A percentile compares a stretch with the other conserved stretches of the same genome.
These are phyloP conservation scores for Erythrophleum ivorense DNA, from an alignment of 331 rosid genomes.

Conservation along the genomic window DNA sequence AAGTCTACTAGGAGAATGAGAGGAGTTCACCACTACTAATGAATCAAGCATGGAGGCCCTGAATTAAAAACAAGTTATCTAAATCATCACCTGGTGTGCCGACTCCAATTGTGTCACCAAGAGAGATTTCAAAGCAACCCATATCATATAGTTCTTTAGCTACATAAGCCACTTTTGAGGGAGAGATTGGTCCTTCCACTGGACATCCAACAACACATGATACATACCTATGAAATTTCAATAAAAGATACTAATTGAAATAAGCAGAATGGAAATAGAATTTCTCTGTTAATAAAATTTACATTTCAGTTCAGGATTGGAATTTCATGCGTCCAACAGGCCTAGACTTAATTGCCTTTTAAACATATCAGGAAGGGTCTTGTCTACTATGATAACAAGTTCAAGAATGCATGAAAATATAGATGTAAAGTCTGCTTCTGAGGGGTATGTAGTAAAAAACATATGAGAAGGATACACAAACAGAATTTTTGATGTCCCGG, in stretches of 20 bases:
- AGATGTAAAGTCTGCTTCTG: not conserved
- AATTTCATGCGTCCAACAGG: conserved; percentile 19
- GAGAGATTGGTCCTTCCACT: conserved; percentile 76
- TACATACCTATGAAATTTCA: conserved; percentile 69
- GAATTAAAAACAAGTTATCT: not conserved
- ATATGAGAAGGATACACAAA: not conserved
- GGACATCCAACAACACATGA: conserved; percentile 94
- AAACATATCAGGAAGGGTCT: conserved; percentile 19
- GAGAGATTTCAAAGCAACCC: conserved; percentile 97
- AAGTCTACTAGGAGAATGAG: not conserved
- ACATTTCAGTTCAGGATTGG: not conserved
- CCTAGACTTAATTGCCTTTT: conserved; percentile 22
- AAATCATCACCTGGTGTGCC: conserved; percentile 77
- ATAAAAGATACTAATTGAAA: conserved; percentile 34
- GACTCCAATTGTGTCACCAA: conserved; percentile 90
- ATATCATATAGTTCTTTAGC: conserved; percentile 83
- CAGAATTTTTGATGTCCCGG: conserved; percentile 8
- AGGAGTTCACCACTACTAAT: conserved; percentile 4
- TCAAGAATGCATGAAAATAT: not conserved
- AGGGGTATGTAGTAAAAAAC: not conserved
- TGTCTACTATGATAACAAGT: not conserved
- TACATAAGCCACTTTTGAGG: conserved; percentile 81
- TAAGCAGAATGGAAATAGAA: conserved; percentile 33
- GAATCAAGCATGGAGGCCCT: not conserved
- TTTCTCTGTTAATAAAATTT: conserved; percentile 18